Conservation (phyloP, 2,329 filamentous ascomycete genomes). For the Fusarium solani-melongenae region DNA sequence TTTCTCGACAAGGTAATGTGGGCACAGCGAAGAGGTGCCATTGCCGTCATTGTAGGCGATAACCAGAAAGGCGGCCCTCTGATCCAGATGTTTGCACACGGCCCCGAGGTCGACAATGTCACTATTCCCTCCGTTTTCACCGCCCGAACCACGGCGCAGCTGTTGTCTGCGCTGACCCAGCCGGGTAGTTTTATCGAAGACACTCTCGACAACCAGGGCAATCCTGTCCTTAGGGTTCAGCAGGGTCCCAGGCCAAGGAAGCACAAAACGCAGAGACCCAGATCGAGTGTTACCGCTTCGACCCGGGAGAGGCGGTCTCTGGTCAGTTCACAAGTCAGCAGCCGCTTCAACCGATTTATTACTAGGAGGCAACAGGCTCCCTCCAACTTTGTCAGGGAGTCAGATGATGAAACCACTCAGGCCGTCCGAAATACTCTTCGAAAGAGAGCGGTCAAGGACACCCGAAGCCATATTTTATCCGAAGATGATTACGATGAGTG, state of each 20-base stretch:
- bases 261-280: constrained; percentile 11
- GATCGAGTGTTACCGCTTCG: constrained; percentile 17
- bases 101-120: constrained; percentile 88
- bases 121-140: constrained; percentile 96
- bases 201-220: constrained; percentile 69
- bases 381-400: constrained; percentile 10
- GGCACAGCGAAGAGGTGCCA: constrained; percentile 89
- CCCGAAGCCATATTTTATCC: constrained; percentile 29
- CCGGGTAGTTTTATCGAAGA: constrained; percentile 72
- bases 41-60: constrained; percentile 93
- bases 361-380: constrained; percentile 19
- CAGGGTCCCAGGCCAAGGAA: constrained; percentile 53
- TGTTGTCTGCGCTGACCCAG: constrained; percentile 88
- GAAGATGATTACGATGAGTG: constrained; percentile 25
- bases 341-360: constrained; percentile 15
- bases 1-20: constrained; percentile 98
- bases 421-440: neutral
- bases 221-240: constrained; percentile 65
- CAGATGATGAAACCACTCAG: constrained; percentile 14
- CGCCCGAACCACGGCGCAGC: constrained; percentile 91
- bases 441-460: constrained; percentile 17
- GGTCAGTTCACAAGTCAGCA: neutral
- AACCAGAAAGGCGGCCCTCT: constrained; percentile 88
- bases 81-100: constrained; percentile 98
- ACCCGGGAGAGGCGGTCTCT: constrained; percentile 28